Evolutionary conservation across 2,329 filamentous ascomycete genomes (phyloP).

Genomic region (Hortaea werneckii): DNA sequence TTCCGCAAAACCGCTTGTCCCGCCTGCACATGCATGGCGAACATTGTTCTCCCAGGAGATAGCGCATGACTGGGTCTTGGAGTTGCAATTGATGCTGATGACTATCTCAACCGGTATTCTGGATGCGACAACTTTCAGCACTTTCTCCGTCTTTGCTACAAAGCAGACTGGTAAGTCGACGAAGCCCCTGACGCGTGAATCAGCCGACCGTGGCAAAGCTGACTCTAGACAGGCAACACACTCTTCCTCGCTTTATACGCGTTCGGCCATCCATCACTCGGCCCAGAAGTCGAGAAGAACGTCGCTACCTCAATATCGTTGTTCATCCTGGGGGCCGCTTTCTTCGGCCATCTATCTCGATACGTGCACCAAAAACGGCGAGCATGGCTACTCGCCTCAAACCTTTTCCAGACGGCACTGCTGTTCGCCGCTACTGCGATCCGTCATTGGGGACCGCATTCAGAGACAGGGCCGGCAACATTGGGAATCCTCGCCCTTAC

Average conservation of each 20-base stretch:
- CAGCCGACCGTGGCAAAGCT: not conserved
- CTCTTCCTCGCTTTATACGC: conserved; percentile 45
- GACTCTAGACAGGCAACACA: conserved; percentile 38
- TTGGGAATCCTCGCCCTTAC: conserved; percentile 34
- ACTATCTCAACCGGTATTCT: conserved; percentile 31
- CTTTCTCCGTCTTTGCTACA: conserved; percentile 53
- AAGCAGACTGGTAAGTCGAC: conserved; percentile 44
- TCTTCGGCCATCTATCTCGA: conserved; percentile 50
- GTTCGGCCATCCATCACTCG: not conserved
- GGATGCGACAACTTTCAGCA: conserved; percentile 52
- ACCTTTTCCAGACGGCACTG: conserved; percentile 43
- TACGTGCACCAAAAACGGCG: conserved; percentile 41
- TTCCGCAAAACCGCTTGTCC: not conserved
- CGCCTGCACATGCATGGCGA: conserved; percentile 1
- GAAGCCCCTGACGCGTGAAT: too few species aligned
- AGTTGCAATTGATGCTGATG: conserved; percentile 29
- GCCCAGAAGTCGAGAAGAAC: conserved; percentile 28
- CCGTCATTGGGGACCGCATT: conserved; percentile 13
- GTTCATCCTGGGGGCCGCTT: conserved; percentile 47
- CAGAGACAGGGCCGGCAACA: not conserved
- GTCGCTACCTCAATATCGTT: conserved; percentile 46
- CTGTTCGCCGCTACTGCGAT: conserved; percentile 45
- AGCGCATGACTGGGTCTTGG: conserved; percentile 7
- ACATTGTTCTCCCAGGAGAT: conserved; percentile 11
- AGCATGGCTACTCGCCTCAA: conserved; percentile 46